Percentiles rank a stretch among this genome's conserved stretches.
Evolutionary conservation across 805 yeast genomes (phyloP).

Genomic region (Teunomyces cretensis): DNA sequence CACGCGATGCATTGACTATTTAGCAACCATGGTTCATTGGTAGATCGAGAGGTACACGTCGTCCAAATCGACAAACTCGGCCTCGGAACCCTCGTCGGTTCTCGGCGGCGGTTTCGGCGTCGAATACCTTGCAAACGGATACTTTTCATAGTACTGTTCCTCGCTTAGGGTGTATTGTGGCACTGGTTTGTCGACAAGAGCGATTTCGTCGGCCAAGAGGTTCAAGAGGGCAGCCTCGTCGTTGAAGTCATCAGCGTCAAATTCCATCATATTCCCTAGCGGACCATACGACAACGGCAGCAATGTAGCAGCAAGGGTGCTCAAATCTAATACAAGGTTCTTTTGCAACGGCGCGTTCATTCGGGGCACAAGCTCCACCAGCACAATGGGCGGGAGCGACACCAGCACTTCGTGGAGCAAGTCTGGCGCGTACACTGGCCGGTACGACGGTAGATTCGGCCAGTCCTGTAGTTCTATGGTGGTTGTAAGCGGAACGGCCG

Average conservation of each 20-base stretch:
- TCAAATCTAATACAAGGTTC: conserved; percentile 8
- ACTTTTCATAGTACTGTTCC: conserved; percentile 9
- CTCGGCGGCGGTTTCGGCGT: background rate
- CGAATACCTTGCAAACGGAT: conserved; percentile 16
- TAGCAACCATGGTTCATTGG: background rate
- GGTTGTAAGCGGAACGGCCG: conserved; percentile 8
- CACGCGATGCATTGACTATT: conserved; percentile 15
- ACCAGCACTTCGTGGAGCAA: background rate
- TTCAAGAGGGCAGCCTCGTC: background rate
- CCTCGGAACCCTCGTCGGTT: background rate
- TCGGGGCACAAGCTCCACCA: conserved; percentile 9
- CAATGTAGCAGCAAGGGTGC: background rate
- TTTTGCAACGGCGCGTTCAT: conserved; percentile 14
- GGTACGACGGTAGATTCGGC: background rate
- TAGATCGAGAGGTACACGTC: conserved; percentile 4
- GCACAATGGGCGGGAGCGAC: conserved; percentile 4
- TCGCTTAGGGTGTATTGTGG: background rate
- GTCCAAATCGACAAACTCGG: conserved; percentile 3
- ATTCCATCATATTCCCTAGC: background rate
- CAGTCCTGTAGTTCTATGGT: background rate
- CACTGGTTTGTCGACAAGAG: background rate
- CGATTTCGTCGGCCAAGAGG: background rate
- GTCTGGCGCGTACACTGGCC: background rate
- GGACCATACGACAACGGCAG: background rate
- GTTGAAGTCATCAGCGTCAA: background rate